Conservation (phyloP, 2,329 filamentous ascomycete genomes). For the Aschersonia sp. region DNA sequence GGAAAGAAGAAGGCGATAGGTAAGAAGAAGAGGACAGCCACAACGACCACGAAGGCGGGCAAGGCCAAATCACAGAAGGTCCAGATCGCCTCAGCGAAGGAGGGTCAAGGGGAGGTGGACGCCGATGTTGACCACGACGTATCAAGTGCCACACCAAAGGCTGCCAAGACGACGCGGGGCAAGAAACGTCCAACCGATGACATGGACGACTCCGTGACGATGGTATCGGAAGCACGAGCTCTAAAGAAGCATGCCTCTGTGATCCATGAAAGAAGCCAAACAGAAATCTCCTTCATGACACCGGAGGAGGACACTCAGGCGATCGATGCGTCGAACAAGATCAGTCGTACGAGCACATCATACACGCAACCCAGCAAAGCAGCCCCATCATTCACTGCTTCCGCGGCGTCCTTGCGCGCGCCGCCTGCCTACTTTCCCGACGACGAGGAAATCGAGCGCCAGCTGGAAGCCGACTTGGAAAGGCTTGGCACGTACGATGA, state of each 20-base stretch:
- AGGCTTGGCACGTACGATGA: conserved; percentile 38
- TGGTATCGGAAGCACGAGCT: conserved; percentile 31
- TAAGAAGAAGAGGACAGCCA: conserved; percentile 15
- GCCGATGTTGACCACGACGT: conserved; percentile 8
- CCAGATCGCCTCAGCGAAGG: conserved; percentile 22
- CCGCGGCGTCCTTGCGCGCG: conserved; percentile 28
- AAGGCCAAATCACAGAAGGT: conserved; percentile 29
- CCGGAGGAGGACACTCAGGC: conserved; percentile 23
- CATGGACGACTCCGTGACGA: conserved; percentile 32
- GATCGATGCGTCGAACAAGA: conserved; percentile 17
- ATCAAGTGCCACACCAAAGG: conserved; percentile 12
- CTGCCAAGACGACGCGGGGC: conserved; percentile 30
- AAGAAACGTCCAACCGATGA: conserved; percentile 52
- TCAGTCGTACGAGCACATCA: conserved; percentile 21
- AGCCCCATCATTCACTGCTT: conserved; percentile 36
- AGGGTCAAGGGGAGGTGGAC: conserved; percentile 15
- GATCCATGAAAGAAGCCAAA: conserved; percentile 30
- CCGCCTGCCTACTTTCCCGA: conserved; percentile 31
- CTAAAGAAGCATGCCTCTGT: conserved; percentile 45
- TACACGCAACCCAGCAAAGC: conserved; percentile 20
- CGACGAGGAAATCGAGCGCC: conserved; percentile 52
- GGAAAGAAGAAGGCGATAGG: conserved; percentile 46
- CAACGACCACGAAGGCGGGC: conserved; percentile 6
- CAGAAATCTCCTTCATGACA: conserved; percentile 23
- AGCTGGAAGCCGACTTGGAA: conserved; percentile 51